These are phyloP conservation scores for Trichoderma atrobrunneum DNA, from an alignment of 2,329 filamentous ascomycete genomes.

Conservation along the genomic window DNA sequence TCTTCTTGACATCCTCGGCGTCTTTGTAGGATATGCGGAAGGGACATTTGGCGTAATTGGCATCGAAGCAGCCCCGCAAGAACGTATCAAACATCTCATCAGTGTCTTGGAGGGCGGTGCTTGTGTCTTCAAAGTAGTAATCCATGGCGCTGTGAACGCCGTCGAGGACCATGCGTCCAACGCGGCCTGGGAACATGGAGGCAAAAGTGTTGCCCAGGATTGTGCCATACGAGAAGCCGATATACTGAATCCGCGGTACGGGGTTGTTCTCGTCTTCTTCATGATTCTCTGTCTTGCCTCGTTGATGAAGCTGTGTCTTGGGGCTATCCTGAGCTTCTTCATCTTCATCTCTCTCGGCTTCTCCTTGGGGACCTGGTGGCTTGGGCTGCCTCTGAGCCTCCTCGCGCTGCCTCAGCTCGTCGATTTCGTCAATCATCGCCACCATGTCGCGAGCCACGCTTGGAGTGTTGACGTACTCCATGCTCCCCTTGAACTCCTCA, in stretches of 20 bases:
- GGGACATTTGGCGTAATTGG: slow-evolving; percentile 27
- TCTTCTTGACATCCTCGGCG: slow-evolving; percentile 27
- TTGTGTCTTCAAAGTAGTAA: slow-evolving; percentile 28
- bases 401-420: slow-evolving; percentile 28
- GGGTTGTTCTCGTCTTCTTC: neutral
- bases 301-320: neutral
- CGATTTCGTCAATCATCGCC: slow-evolving; percentile 39
- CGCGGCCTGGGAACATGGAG: slow-evolving; percentile 33
- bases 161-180: slow-evolving; percentile 43
- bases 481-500: slow-evolving; percentile 28
- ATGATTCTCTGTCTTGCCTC: neutral
- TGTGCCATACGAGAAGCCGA: slow-evolving; percentile 47
- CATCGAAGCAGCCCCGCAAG: slow-evolving; percentile 36
- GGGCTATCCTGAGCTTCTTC: neutral
- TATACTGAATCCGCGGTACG: slow-evolving; percentile 39
- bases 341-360: neutral
- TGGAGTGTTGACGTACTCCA: slow-evolving; percentile 36
- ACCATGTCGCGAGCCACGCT: slow-evolving; percentile 43
- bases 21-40: slow-evolving; percentile 28
- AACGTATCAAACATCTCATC: slow-evolving; percentile 35
- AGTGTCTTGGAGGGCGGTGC: slow-evolving; percentile 35
- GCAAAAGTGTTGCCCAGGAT: slow-evolving; percentile 34
- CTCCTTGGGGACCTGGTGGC: neutral
- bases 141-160: slow-evolving; percentile 37
- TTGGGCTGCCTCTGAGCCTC: neutral